Base-by-base conservation (phyloP, 1,284 basidiomycete species). In the Malassezia globosa region DNA sequence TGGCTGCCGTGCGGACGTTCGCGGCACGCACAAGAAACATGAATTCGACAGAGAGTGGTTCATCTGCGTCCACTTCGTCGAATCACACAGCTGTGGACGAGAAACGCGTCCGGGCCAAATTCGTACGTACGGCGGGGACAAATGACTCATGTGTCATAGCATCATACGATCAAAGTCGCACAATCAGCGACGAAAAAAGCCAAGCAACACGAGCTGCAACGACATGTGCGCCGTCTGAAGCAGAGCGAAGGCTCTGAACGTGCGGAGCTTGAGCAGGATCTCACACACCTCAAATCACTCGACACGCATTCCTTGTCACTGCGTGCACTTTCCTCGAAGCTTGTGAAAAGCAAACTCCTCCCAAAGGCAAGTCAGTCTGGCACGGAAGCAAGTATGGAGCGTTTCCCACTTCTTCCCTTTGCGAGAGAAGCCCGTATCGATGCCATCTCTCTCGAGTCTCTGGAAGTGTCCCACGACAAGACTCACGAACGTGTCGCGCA, bases 191-290 rank as follows among this genome's bases (percentile, higher is more conserved):
- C 42, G 1, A 52, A 52, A 33, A 46, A 46, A 19, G 50, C 40
- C 5, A 21, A 21, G 18, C 50, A 52, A 18, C 31, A 41, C 21
- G 45, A 52, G 34, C 39, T 46, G 5, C 44, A 46, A 27, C 39
- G 40, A 19, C 50, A 47, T 21, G 41, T 47, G 22, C 50, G 50
- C 16, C 33, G 31, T 23, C 21, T 46, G 8, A 52, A 52, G 39
- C 33, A 47, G 42, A 14, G 7, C 11, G 23, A 24, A n/a, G 35
- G 18, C 10, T 29, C 21, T 7, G 18, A 42, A 22, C n/a, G 23
- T 7, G 8, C 23, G 14, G 14, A 26, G 1, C 33, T 43, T 6
- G 34, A 47, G 22, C 14, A 42, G n/a, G 39, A 52, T n/a, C 35
- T 52, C 1, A 10, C 13, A 1, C 25, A 21, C 13, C 16, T 52